These are phyloP conservation scores for Omphalotus guepiniiformis DNA, from an alignment of 768 basidiomycete species.

Conservation along the genomic window DNA sequence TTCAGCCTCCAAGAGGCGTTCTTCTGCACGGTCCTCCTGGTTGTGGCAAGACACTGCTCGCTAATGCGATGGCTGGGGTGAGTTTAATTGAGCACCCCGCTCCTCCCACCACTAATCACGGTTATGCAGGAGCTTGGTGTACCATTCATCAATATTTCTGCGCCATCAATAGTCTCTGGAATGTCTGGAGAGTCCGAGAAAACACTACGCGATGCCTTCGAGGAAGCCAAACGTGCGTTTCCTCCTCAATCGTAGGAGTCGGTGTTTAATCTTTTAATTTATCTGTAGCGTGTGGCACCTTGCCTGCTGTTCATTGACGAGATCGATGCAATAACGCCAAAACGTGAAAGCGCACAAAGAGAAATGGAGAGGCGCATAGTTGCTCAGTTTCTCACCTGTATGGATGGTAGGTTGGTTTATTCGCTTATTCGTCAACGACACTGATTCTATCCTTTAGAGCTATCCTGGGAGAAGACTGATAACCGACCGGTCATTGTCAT, in stretches of 20 bases:
- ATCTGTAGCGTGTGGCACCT: slow-evolving; percentile 72
- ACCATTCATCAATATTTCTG: slow-evolving; percentile 92
- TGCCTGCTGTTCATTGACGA: slow-evolving; percentile 97
- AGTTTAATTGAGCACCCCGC: neutral
- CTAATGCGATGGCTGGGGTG: slow-evolving; percentile 94
- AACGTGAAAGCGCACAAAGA: slow-evolving; percentile 94
- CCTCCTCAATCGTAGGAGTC: neutral
- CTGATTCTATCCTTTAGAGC: slow-evolving; percentile 48
- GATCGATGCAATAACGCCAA: slow-evolving; percentile 96
- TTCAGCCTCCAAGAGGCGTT: slow-evolving; percentile 89
- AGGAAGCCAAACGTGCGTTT: slow-evolving; percentile 84
- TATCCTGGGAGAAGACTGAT: slow-evolving; percentile 93
- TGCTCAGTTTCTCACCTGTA: slow-evolving; percentile 95
- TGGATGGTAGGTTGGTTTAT: slow-evolving; percentile 69
- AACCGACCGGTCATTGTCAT: slow-evolving; percentile 93
- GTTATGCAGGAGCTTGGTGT: slow-evolving; percentile 74
- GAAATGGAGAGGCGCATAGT: slow-evolving; percentile 99
- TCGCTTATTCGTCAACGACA: neutral
- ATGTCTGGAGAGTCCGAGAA: slow-evolving; percentile 99
- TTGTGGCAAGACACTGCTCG: slow-evolving; percentile 93
- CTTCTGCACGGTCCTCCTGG: slow-evolving; percentile 94
- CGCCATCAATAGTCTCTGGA: slow-evolving; percentile 93
- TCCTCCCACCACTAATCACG: slow-evolving; percentile 1
- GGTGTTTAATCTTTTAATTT: neutral
- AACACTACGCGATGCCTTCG: slow-evolving; percentile 92